Base-by-base conservation (phyloP, 805 yeast species). In the Myxozyma neglecta region DNA sequence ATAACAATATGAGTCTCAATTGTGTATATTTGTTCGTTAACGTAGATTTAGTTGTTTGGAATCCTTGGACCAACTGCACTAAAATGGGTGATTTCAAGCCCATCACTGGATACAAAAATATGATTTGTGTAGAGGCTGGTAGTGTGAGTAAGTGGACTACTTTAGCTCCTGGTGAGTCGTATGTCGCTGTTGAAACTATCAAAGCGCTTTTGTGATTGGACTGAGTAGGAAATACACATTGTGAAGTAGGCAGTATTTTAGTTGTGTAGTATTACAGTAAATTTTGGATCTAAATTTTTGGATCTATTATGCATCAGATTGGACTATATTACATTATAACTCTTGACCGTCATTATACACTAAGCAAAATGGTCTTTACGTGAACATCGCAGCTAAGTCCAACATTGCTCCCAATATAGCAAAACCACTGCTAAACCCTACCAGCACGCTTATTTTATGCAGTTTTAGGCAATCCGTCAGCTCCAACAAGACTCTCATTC, bases 41-140 rank as follows among this genome's bases (percentile, higher is more conserved):
- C 60, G 74, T 68, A 85, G 83, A 0, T 86, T 46, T 42, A 65
- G 98, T 94, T 53, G 97, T 94, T 58, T 94, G 99, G 99, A 94
- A 94, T 75, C 99, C 99, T 42, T 94, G 98, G 99, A 79, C 83
- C 67, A 81, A 87, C 59, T 83, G 94, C n/a, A 79, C 77, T 29
- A 86, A 87, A 1, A 89, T 94, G 93, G 86, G 79, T 46, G 99
- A 94, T 76, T 94, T 93, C 71, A 82, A 80, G 69, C 99, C 98
- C 54, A 90, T 89, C 73, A 74, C 76, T 57, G 98, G 97, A 6
- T 94, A 80, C 78, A 81, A 85, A 68, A 79, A 86, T 50, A 93
- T 94, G 98, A 84, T 94, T 60, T 94, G 99, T 76, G 83, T 94
- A 60, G 99, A 94, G 75, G 96, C 97, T 1, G 99, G 99, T 47